Percentiles rank a stretch among this genome's conserved stretches.
Evolutionary conservation across 1,284 basidiomycete species (phyloP).

Genomic region (Pterula multifida): DNA sequence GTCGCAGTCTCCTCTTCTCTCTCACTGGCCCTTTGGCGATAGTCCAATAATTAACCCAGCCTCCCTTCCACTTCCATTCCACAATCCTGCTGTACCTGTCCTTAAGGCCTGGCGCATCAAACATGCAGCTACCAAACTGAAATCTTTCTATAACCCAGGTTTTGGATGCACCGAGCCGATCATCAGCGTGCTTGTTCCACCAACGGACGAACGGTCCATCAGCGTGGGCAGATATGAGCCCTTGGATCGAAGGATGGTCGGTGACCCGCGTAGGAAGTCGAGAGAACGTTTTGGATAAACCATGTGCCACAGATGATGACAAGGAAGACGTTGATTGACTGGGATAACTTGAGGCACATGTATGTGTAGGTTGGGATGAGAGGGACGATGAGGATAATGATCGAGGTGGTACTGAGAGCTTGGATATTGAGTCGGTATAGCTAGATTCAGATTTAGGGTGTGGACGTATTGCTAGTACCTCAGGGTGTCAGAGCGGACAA

Average conservation of each 20-base stretch:
- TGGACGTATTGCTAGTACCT: slow-evolving; percentile 10
- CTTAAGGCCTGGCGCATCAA: slow-evolving; percentile 35
- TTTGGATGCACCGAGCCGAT: slow-evolving; percentile 31
- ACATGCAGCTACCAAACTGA: slow-evolving; percentile 45
- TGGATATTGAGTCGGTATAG: not conserved
- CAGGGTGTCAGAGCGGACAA: not conserved
- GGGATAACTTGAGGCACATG: not conserved
- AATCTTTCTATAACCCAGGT: slow-evolving; percentile 39
- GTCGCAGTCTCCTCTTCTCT: not conserved
- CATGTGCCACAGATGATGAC: slow-evolving; percentile 9
- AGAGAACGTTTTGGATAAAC: slow-evolving; percentile 13
- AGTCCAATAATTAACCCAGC: slow-evolving; percentile 49
- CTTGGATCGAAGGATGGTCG: slow-evolving; percentile 19
- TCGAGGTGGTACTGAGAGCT: slow-evolving; percentile 2
- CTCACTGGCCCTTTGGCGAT: slow-evolving; percentile 17
- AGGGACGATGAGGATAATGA: slow-evolving; percentile 10
- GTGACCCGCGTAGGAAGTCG: slow-evolving; percentile 6
- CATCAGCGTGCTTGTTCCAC: slow-evolving; percentile 36
- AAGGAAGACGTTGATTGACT: not conserved
- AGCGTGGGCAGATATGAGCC: slow-evolving; percentile 25
- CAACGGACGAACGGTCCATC: slow-evolving; percentile 31
- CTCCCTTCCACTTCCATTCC: slow-evolving; percentile 23
- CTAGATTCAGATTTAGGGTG: slow-evolving; percentile 6
- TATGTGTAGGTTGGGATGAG: slow-evolving; percentile 2
- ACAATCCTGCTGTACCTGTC: slow-evolving; percentile 33